phyloP scores from a whole-genome alignment of 805 yeast species.

The Yarrowia sp. region DNA sequence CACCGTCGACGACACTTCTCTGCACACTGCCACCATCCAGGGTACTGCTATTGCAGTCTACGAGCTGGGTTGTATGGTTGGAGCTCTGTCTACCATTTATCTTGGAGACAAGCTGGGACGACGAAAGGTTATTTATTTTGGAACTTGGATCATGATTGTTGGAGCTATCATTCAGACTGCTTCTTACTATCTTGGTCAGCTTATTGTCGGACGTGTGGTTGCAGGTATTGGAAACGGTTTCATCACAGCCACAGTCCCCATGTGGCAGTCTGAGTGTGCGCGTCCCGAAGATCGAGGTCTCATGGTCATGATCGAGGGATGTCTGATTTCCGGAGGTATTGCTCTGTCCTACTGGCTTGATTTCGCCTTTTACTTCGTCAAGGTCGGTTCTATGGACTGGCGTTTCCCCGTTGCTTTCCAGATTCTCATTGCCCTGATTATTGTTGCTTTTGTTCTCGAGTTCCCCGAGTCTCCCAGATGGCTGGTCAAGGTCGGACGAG shows the following conservation, averaged over 20 bases:
- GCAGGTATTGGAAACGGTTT: conserved; percentile 77
- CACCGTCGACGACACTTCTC: conserved; percentile 34
- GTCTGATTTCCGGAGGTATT: conserved; percentile 69
- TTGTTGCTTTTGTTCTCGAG: conserved; percentile 56
- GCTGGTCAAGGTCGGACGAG: conserved; percentile 64
- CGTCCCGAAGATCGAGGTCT: conserved; percentile 65
- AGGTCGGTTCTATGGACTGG: conserved; percentile 64
- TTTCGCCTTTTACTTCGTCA: conserved; percentile 49
- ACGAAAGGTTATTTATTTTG: conserved; percentile 47
- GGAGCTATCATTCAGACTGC: conserved; percentile 51
- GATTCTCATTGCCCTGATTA: conserved; percentile 54
- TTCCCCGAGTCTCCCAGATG: conserved; percentile 89
- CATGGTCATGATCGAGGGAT: conserved; percentile 67
- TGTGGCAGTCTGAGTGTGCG: conserved; percentile 77
- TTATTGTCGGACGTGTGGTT: conserved; percentile 58
- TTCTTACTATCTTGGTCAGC: conserved; percentile 32
- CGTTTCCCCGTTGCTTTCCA: conserved; percentile 79
- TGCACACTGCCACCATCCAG: conserved; percentile 30
- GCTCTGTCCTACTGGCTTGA: conserved; percentile 60
- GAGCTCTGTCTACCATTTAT: conserved; percentile 49
- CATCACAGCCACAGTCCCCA: conserved; percentile 79
- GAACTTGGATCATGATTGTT: conserved; percentile 49
- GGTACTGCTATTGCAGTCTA: conserved; percentile 39
- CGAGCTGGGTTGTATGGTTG: conserved; percentile 50
- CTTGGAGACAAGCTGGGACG: conserved; percentile 51